Evolutionary conservation across 2,329 filamentous ascomycete genomes (phyloP), one percentile per base, ranked within the genome.

Genomic region (Stemphylium lycopersici): DNA sequence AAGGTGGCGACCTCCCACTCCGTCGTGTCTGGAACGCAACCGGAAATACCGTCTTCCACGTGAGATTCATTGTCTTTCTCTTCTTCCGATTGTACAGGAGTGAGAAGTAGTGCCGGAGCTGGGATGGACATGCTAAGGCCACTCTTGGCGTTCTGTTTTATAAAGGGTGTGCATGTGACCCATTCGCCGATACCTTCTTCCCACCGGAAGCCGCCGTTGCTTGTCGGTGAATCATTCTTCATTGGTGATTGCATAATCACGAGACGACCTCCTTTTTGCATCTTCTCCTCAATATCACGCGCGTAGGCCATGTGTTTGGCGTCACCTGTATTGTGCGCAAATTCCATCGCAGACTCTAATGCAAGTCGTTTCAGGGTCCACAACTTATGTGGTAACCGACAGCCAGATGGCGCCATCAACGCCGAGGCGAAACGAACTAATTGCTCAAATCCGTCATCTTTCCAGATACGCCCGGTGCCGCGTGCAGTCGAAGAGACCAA

Each of bases 131-230:
- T 62, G 36, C 52, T 56, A 5, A 43, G 24, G 11, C 59, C 20
- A 8, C 41, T 55, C 38, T 63, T 61, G n/a, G 53, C 47, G 11
- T 58, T 50, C 29, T 66, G 63, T 36, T 64, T 68, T 6, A 53
- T 46, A 58, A 73, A 73, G 0, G 78, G 77, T 7, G 78, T 79
- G 33, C 69, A 74, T 0, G 70, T 66, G n/a, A 79, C 73, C 78
- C 77, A 80, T 55, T 80, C 78, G 20, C 76, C 76, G 32, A 80
- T 74, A 8, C 76, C 77, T 42, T 78, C 77, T 59, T 80, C 78
- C 76, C 77, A 79, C 18, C 71, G 66, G 48, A 76, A 76, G 3
- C 71, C 73, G 12, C 67, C 66, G 24, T 55, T 51, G n/a, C 37
- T 52, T 4, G 66, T 57, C 3, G 68, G 69, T 1, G 70, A 68